phyloP scores from a whole-genome alignment of 768 basidiomycete genomes.

The Tricholoma furcatifolium region DNA sequence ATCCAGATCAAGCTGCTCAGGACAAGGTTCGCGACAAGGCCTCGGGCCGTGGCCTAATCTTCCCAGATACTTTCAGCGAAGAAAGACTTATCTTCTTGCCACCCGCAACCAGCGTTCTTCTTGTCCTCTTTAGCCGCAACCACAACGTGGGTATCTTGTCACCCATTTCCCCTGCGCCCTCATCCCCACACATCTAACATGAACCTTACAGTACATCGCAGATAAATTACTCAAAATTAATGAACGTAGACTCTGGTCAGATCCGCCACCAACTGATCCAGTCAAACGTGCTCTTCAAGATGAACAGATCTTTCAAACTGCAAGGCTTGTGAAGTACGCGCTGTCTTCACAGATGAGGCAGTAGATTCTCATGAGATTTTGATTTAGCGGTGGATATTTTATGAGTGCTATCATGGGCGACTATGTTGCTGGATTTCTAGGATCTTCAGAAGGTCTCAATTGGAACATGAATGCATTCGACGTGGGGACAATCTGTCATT shows the following conservation, averaged over 20 bases:
- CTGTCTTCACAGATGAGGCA: neutral
- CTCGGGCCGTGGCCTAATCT: slow-evolving; percentile 46
- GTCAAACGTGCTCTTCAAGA: slow-evolving; percentile 33
- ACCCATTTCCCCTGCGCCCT: neutral
- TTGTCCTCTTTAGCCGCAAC: slow-evolving; percentile 56
- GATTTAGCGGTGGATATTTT: slow-evolving; percentile 47
- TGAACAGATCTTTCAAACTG: slow-evolving; percentile 59
- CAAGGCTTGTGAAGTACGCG: slow-evolving; percentile 49
- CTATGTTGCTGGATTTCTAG: slow-evolving; percentile 59
- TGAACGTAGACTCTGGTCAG: slow-evolving; percentile 46
- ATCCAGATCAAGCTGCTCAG: slow-evolving; percentile 31
- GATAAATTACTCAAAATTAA: slow-evolving; percentile 51
- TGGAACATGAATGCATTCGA: slow-evolving; percentile 56
- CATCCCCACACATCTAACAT: neutral
- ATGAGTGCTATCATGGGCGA: slow-evolving; percentile 53
- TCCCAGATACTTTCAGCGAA: slow-evolving; percentile 54
- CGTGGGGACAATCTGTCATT: slow-evolving; percentile 11
- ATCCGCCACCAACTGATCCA: slow-evolving; percentile 37
- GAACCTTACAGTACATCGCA: slow-evolving; percentile 46
- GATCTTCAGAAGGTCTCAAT: slow-evolving; percentile 46
- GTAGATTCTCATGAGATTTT: neutral
- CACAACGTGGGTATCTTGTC: slow-evolving; percentile 51
- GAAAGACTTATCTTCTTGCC: slow-evolving; percentile 52
- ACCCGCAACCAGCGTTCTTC: slow-evolving; percentile 49
- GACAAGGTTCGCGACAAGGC: slow-evolving; percentile 45